These are phyloP conservation scores for Boletus eberwhitei DNA, from an alignment of 768 basidiomycete species.

Conservation along the genomic window DNA sequence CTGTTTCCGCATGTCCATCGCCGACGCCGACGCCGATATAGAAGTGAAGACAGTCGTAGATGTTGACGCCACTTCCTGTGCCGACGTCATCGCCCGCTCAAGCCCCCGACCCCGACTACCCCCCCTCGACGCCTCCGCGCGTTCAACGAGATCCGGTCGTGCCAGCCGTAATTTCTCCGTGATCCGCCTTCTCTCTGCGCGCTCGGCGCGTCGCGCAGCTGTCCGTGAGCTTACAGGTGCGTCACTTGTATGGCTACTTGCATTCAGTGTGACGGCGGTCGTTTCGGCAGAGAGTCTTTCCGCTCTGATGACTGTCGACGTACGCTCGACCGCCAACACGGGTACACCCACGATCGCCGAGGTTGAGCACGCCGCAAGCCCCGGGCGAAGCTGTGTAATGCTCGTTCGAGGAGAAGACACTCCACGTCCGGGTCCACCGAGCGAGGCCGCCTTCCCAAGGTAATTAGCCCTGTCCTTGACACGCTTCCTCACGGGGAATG, in stretches of 20 bases:
- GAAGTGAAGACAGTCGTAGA: neutral
- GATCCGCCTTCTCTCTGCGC: conserved; percentile 20
- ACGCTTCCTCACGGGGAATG: conserved; percentile 22
- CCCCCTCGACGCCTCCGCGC: conserved; percentile 25
- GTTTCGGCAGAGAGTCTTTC: neutral
- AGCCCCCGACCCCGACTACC: conserved; percentile 5
- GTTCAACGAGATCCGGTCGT: conserved; percentile 41
- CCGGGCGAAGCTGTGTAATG: neutral
- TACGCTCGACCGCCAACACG: neutral
- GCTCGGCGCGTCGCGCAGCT: conserved; percentile 16
- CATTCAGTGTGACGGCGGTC: neutral
- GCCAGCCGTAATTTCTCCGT: conserved; percentile 43
- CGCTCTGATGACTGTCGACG: neutral
- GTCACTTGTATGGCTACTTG: neutral
- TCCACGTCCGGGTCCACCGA: neutral
- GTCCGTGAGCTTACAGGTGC: conserved; percentile 15
- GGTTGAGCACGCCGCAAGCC: conserved; percentile 1
- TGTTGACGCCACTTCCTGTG: neutral
- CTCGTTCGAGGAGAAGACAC: neutral
- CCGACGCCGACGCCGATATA: neutral
- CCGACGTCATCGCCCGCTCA: neutral
- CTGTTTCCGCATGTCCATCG: neutral
- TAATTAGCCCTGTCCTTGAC: neutral
- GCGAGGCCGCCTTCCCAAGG: conserved; percentile 4
- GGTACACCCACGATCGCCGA: neutral